Evolutionary conservation across 768 basidiomycete species (phyloP), one percentile per base, ranked within the genome.

Genomic region (Dentipellis fragilis): DNA sequence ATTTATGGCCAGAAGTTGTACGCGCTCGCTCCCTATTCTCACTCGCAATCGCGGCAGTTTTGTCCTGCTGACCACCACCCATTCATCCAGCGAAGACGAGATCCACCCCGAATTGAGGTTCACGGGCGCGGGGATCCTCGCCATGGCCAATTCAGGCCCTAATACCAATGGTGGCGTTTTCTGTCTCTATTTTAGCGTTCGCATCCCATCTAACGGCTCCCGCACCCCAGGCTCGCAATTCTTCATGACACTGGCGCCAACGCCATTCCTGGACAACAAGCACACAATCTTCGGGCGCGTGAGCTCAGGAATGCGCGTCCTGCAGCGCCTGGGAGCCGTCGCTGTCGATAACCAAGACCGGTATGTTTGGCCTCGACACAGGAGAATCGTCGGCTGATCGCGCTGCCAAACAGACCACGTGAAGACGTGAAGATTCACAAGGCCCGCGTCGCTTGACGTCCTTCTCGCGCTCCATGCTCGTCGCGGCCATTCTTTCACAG

Each of bases 121-220:
- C 73, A 93, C 93, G 2, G 95, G 95, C 16, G 93, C 94, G 45
- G 95, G 95, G 19, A 93, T 97, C 56, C 81, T 98, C 22, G 93
- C 91, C 9, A 92, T 93, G 90, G 96, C 96, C 37, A 99, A 99
- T 71, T 91, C 94, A 47, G 94, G 94, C 10, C 89, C 89, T n/a
- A 90, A 92, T 67, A 87, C 87, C 22, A 93, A 92, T 64, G 87
- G 90, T 81, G 54, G 54, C 72, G 57, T 57, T 8, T 14, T 53
- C 49, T 5, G 48, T 10, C 37, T 51, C 12, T 16, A 11, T n/a
- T 34, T 21, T n/a, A 34, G 51, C 36, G 52, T n/a, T 51, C 19
- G 47, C 14, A 23, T 23, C 21, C 29, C 17, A 40, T 4, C 66
- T 68, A 57, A 69, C 68, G 62, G 65, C 65, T 58, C 64, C 65